Percentiles rank a stretch among this genome's conserved stretches.
These are phyloP conservation scores for Coprinellus micaceus DNA, from an alignment of 768 basidiomycete genomes.

Conservation along the genomic window DNA sequence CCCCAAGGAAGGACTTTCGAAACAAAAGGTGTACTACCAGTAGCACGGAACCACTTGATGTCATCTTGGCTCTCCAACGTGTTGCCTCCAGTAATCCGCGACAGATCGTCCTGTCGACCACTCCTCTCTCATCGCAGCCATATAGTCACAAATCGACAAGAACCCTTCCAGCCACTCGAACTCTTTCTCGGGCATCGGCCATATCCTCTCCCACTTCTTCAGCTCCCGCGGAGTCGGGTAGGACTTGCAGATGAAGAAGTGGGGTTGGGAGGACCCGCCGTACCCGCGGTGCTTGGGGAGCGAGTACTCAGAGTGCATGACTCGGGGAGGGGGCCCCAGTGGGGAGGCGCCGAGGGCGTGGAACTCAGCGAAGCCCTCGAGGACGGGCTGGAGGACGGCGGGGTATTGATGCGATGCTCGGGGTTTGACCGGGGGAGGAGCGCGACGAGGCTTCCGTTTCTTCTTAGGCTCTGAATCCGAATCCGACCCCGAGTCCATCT, in stretches of 20 bases:
- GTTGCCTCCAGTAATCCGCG: constrained; percentile 19
- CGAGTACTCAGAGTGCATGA: constrained; percentile 17
- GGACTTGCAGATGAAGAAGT: constrained; percentile 11
- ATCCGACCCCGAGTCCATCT: too few relatives aligned
- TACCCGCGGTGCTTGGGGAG: not conserved
- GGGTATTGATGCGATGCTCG: constrained; percentile 8
- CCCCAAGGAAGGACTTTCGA: too few relatives aligned
- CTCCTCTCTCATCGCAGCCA: constrained; percentile 19
- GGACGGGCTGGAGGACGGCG: constrained; percentile 12
- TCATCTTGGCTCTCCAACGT: not conserved
- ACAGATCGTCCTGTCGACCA: constrained; percentile 20
- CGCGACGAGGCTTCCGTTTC: too few relatives aligned
- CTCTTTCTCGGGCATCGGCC: constrained; percentile 18
- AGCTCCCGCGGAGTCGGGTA: constrained; percentile 2
- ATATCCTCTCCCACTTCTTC: constrained; percentile 7
- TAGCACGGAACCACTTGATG: too few relatives aligned
- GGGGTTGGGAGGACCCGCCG: constrained; percentile 4
- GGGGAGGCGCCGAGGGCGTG: not conserved
- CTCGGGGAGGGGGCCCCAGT: not conserved
- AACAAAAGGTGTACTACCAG: too few relatives aligned
- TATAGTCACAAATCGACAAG: constrained; percentile 19
- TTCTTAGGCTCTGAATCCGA: too few relatives aligned
- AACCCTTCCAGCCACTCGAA: constrained; percentile 26
- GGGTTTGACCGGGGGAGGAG: too few relatives aligned
- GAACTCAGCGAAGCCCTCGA: constrained; percentile 13